Evolutionary conservation across 2,329 filamentous ascomycete genomes (phyloP), one percentile per base, ranked within the genome.

Genomic region (Akanthomyces muscarius): DNA sequence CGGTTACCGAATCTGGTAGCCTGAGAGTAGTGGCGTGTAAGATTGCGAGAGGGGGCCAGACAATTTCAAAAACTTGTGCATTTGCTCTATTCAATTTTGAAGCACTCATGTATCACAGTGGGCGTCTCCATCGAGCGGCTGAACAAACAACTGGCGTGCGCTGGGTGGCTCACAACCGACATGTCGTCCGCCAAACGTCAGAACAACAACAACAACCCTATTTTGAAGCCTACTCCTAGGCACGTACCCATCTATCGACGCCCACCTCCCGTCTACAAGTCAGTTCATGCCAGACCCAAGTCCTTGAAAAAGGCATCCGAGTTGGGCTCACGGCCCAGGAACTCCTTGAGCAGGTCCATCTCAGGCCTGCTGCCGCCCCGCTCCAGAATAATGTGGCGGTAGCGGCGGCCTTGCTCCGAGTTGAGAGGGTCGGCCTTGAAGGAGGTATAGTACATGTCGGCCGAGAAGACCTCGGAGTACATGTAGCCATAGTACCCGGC

Each of bases 391-490:
- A 86, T 90, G 74, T 92, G 88, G 60, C 91, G 83, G 77, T 94
- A 95, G 63, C 90, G 78, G 16, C 90, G 82, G 1, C 91, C 91
- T 72, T 92, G 86, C 67, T 83, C 84, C 36, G 81, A 82, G 73
- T 92, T 85, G 90, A 94, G 92, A 0, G 91, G 91, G 72, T 93
- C 82, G 68, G 84, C 80, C 78, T 89, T 88, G 78, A 95, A 95
- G 53, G 90, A 87, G 0, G 83, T 84, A 76, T 91, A 87, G 80
- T 94, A 96, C 90, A 96, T 94, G 75, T 96, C 91, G 30, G 89
- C 84, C 28, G 87, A 90, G 77, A 93, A 95, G 23, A 95, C 91
- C 74, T 92, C 85, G 1, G 88, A 91, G 66, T 85, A 89, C 51
- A 62, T 47, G 52, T 62, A 62, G 51, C 60, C 52, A 23, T 62